Percentiles rank a stretch among this genome's conserved stretches.
These are phyloP conservation scores for Astragalus membranaceus DNA, from an alignment of 306 rosid genomes.

Conservation along the genomic window DNA sequence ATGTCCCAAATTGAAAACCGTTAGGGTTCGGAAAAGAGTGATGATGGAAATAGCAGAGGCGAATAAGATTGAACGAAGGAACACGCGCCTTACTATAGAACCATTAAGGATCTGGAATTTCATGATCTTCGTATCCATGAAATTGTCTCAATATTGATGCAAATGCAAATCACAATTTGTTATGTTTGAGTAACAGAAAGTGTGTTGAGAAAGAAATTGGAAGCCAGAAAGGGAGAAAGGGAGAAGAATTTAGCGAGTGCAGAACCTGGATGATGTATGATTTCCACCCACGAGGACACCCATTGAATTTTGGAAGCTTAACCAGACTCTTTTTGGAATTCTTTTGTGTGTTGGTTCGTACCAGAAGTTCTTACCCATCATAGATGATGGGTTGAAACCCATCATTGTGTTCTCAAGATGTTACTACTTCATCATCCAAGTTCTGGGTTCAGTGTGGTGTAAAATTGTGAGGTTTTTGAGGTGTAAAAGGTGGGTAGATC, in stretches of 20 bases:
- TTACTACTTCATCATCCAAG: conserved; percentile 21
- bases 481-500: not conserved
- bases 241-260: conserved; percentile 56
- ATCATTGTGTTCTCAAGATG: not conserved
- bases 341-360: conserved; percentile 39
- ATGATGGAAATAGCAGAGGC: conserved; percentile 52
- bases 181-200: too few relatives aligned
- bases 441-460: not conserved
- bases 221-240: conserved; percentile 3
- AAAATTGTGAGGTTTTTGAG: not conserved
- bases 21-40: conserved; percentile 40
- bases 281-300: conserved; percentile 97
- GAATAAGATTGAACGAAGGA: conserved; percentile 45
- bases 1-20: conserved; percentile 32
- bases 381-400: conserved; percentile 7
- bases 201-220: not conserved
- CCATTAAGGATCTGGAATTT: conserved; percentile 51
- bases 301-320: conserved; percentile 73
- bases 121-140: conserved; percentile 43
- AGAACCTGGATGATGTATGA: conserved; percentile 93
- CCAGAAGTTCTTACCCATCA: conserved; percentile 33
- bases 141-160: not conserved
- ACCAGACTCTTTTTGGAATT: conserved; percentile 57
- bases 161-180: too few relatives aligned
- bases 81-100: conserved; percentile 47